A percentile compares a stretch with the other conserved stretches of the same genome.
These are phyloP conservation scores for Aspergillus thermomutatus DNA, from an alignment of 2,329 filamentous ascomycete genomes.

Conservation along the genomic window DNA sequence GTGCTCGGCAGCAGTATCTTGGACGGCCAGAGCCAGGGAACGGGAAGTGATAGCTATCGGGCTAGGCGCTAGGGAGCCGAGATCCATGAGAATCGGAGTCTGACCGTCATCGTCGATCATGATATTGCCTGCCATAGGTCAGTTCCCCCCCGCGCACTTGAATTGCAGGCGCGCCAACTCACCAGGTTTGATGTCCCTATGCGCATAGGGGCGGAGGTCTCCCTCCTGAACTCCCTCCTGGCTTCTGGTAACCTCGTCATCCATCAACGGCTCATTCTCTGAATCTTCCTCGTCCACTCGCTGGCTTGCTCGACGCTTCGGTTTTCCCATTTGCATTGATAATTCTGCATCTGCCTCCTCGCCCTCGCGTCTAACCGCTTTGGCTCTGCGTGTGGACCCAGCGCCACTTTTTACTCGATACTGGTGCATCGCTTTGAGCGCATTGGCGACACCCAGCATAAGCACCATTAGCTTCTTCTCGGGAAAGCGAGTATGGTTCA, in stretches of 20 bases:
- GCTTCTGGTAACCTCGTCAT: slow-evolving; percentile 66
- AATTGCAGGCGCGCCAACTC: background rate
- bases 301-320: slow-evolving; percentile 42
- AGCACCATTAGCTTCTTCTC: slow-evolving; percentile 83
- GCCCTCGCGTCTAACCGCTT: slow-evolving; percentile 53
- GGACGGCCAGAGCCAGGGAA: slow-evolving; percentile 83
- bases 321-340: slow-evolving; percentile 34
- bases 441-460: slow-evolving; percentile 88
- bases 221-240: slow-evolving; percentile 67
- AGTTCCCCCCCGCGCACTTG: background rate
- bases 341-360: slow-evolving; percentile 51
- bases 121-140: slow-evolving; percentile 65
- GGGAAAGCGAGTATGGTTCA: slow-evolving; percentile 89
- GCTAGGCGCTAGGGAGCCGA: slow-evolving; percentile 83
- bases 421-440: slow-evolving; percentile 85
- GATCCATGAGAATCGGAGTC: slow-evolving; percentile 92
- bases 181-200: slow-evolving; percentile 97
- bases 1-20: slow-evolving; percentile 93
- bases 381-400: slow-evolving; percentile 53
- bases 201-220: slow-evolving; percentile 76
- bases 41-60: slow-evolving; percentile 87
- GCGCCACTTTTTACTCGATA: slow-evolving; percentile 65
- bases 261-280: slow-evolving; percentile 81
- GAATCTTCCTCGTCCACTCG: slow-evolving; percentile 60
- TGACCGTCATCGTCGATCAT: slow-evolving; percentile 94